These are phyloP conservation scores for Chalara sp. DNA, from an alignment of 2,329 filamentous ascomycete genomes.

Conservation along the genomic window DNA sequence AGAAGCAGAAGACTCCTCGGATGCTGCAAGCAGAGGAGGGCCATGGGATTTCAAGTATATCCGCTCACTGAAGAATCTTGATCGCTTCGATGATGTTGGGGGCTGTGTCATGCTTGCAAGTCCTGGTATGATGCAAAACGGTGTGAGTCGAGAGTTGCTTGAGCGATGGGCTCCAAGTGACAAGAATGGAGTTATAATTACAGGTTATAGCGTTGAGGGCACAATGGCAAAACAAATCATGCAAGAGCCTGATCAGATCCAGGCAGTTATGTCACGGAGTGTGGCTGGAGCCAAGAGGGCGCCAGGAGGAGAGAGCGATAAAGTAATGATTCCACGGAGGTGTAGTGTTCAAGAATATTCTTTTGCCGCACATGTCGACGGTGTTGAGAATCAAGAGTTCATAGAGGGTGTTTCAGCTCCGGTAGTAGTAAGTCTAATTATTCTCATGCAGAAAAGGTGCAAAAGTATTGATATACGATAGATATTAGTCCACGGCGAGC, in stretches of 20 bases:
- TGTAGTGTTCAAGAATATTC: slow-evolving; percentile 93
- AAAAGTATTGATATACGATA: slow-evolving; percentile 26
- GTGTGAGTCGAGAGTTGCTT: slow-evolving; percentile 84
- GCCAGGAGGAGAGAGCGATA: slow-evolving; percentile 61
- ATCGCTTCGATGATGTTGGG: slow-evolving; percentile 92
- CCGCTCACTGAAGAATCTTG: slow-evolving; percentile 82
- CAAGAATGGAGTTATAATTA: slow-evolving; percentile 97
- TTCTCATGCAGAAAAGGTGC: not conserved
- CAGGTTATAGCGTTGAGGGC: slow-evolving; percentile 95
- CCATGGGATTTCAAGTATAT: slow-evolving; percentile 98
- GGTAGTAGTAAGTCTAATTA: slow-evolving; percentile 66
- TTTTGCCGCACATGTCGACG: slow-evolving; percentile 95
- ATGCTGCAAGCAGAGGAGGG: slow-evolving; percentile 67
- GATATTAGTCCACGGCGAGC: slow-evolving; percentile 96
- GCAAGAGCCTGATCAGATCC: slow-evolving; percentile 90
- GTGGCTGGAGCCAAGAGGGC: slow-evolving; percentile 56
- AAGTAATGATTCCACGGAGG: slow-evolving; percentile 82
- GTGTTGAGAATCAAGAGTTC: slow-evolving; percentile 91
- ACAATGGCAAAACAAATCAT: slow-evolving; percentile 97
- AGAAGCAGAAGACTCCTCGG: slow-evolving; percentile 75
- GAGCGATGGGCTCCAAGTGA: slow-evolving; percentile 95
- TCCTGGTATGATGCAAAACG: slow-evolving; percentile 97
- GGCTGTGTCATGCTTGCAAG: slow-evolving; percentile 96
- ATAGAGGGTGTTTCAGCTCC: slow-evolving; percentile 90
- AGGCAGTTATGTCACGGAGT: slow-evolving; percentile 80